phyloP scores from a whole-genome alignment of 2,329 filamentous ascomycete genomes.

The Graphiopsis chlorocephala region DNA sequence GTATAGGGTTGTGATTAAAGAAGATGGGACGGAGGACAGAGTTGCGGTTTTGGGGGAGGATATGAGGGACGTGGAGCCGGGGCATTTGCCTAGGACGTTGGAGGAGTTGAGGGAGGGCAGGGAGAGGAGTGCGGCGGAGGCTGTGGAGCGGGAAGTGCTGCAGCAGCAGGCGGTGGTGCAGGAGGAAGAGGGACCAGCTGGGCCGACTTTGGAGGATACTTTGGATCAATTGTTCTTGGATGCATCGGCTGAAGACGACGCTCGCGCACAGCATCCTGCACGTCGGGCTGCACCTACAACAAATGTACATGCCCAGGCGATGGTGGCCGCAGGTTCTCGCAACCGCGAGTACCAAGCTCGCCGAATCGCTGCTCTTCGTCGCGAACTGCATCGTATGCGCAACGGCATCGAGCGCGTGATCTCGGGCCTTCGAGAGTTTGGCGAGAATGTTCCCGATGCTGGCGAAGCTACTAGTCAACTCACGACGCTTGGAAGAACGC shows the following conservation, averaged over 20 bases:
- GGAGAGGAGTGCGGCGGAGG: slow-evolving; percentile 29
- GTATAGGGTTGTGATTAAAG: slow-evolving; percentile 39
- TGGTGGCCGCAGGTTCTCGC: slow-evolving; percentile 28
- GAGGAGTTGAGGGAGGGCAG: slow-evolving; percentile 42
- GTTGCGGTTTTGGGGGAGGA: slow-evolving; percentile 49
- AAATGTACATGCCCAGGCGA: slow-evolving; percentile 29
- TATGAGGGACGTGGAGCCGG: slow-evolving; percentile 46
- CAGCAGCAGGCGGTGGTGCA: neutral
- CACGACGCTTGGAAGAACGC: slow-evolving; percentile 29
- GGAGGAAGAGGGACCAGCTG: slow-evolving; percentile 13
- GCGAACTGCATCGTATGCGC: slow-evolving; percentile 38
- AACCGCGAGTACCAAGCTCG: slow-evolving; percentile 36
- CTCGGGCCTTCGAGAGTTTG: slow-evolving; percentile 36
- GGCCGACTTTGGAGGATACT: slow-evolving; percentile 33
- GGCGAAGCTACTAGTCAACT: slow-evolving; percentile 30
- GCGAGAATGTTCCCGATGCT: slow-evolving; percentile 35
- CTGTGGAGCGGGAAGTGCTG: neutral
- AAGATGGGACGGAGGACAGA: slow-evolving; percentile 45
- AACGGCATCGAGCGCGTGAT: slow-evolving; percentile 39
- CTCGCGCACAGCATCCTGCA: neutral
- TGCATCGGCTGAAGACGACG: slow-evolving; percentile 27
- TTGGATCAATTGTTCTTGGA: slow-evolving; percentile 35
- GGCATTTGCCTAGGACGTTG: slow-evolving; percentile 46
- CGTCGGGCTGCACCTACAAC: neutral
- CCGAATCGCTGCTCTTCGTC: slow-evolving; percentile 36